Percentiles rank a stretch among this genome's conserved stretches.
These are phyloP conservation scores for Phytophthora litchii DNA, from an alignment of 352 stramenopile species.

Conservation along the genomic window DNA sequence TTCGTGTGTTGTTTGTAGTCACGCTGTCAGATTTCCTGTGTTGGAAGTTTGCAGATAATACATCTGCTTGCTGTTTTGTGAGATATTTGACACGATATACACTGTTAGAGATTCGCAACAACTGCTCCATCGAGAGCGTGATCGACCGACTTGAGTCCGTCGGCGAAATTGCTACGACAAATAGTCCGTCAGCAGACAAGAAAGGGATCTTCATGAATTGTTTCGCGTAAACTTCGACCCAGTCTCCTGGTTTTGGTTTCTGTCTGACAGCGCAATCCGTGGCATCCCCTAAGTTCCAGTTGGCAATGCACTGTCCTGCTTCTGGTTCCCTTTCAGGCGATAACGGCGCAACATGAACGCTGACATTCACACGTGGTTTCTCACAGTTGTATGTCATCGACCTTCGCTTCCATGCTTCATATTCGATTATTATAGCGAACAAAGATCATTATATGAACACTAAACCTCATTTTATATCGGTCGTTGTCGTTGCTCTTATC, in stretches of 20 bases:
- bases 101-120: constrained; percentile 44
- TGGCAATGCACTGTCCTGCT: neutral
- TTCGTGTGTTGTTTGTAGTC: constrained; percentile 7
- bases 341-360: neutral
- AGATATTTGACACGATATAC: constrained; percentile 44
- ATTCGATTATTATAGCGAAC: too few species aligned
- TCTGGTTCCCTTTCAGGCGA: constrained; percentile 1
- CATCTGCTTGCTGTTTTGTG: constrained; percentile 9
- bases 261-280: neutral
- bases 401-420: too few species aligned
- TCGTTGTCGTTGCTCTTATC: too few species aligned
- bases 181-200: constrained; percentile 38
- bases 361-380: neutral
- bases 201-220: constrained; percentile 54
- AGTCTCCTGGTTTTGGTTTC: constrained; percentile 50
- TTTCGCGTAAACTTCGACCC: constrained; percentile 55
- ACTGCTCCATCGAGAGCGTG: constrained; percentile 30
- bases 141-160: constrained; percentile 27
- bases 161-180: constrained; percentile 29
- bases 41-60: constrained; percentile 1
- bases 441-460: too few species aligned
- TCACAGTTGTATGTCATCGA: neutral
- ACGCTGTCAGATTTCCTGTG: neutral
- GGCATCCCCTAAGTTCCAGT: neutral
- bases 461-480: too few species aligned